phyloP scores from a whole-genome alignment of 805 yeast genomes.

The Scheffersomyces coipomensis region DNA sequence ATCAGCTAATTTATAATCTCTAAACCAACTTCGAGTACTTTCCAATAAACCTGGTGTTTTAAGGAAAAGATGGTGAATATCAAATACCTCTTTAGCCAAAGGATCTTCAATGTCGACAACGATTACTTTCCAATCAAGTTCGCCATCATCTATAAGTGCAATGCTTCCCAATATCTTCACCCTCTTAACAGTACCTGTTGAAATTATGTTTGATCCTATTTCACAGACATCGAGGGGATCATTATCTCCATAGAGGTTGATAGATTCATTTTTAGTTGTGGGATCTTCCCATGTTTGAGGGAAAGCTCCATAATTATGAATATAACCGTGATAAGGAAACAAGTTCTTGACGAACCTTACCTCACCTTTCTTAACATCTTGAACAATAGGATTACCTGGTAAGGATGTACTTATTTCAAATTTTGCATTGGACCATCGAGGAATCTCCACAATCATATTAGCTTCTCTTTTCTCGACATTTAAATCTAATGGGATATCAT shows the following conservation, averaged over 20 bases:
- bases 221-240: constrained; percentile 72
- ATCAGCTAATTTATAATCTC: constrained; percentile 96
- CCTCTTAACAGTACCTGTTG: constrained; percentile 74
- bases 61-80: constrained; percentile 86
- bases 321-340: constrained; percentile 98
- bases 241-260: constrained; percentile 42
- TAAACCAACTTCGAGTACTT: constrained; percentile 97
- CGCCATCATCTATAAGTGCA: constrained; percentile 93
- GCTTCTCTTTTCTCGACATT: constrained; percentile 40
- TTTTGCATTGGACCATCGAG: constrained; percentile 79
- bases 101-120: constrained; percentile 84
- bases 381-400: constrained; percentile 73
- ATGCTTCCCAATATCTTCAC: constrained; percentile 92
- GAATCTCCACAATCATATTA: constrained; percentile 45
- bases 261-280: constrained; percentile 46
- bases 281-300: constrained; percentile 98
- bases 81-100: constrained; percentile 80
- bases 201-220: constrained; percentile 68
- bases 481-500: constrained; percentile 63
- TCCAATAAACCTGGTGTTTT: constrained; percentile 91
- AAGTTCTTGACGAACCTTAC: constrained; percentile 94
- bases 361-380: constrained; percentile 87
- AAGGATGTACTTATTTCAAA: constrained; percentile 66
- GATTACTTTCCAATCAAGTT: constrained; percentile 89
- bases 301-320: constrained; percentile 97